Evolutionary conservation across 2,329 filamentous ascomycete species (phyloP).

Genomic region (Cercospora janseana): DNA sequence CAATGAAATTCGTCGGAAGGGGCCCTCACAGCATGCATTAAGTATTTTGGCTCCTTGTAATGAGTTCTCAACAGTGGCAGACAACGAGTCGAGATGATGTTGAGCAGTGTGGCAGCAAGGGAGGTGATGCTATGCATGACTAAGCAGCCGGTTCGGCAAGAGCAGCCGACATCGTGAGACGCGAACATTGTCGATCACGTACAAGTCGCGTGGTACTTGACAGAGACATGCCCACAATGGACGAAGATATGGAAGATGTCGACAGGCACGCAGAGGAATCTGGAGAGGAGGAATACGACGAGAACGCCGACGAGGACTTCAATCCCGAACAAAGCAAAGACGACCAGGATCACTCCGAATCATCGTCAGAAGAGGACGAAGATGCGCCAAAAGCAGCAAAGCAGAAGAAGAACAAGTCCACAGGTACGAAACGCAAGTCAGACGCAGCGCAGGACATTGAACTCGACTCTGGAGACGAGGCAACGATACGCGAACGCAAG

Average conservation of each 20-base stretch:
- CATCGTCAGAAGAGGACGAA: constrained; percentile 39
- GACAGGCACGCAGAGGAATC: constrained; percentile 20
- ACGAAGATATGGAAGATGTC: constrained; percentile 21
- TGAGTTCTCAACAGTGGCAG: no score
- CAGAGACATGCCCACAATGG: constrained; percentile 1
- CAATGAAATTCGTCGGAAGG: no score
- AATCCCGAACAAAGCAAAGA: constrained; percentile 38
- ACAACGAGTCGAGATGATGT: not conserved
- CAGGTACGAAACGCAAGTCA: constrained; percentile 41
- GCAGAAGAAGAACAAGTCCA: constrained; percentile 21
- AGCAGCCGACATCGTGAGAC: not conserved
- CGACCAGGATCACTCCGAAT: constrained; percentile 34
- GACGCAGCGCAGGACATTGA: constrained; percentile 34
- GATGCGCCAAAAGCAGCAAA: constrained; percentile 5
- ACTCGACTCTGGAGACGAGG: constrained; percentile 57
- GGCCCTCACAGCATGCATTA: no score
- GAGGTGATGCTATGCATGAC: not conserved
- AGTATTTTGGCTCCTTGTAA: no score
- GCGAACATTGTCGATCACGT: not conserved
- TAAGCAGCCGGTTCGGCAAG: constrained; percentile 2
- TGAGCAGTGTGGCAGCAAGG: not conserved
- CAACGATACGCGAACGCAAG: constrained; percentile 52
- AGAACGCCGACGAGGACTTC: constrained; percentile 48
- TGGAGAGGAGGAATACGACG: constrained; percentile 42
- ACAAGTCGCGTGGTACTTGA: not conserved